Evolutionary conservation across 805 yeast species (phyloP).

Genomic region (Sungouiella thailandica): DNA sequence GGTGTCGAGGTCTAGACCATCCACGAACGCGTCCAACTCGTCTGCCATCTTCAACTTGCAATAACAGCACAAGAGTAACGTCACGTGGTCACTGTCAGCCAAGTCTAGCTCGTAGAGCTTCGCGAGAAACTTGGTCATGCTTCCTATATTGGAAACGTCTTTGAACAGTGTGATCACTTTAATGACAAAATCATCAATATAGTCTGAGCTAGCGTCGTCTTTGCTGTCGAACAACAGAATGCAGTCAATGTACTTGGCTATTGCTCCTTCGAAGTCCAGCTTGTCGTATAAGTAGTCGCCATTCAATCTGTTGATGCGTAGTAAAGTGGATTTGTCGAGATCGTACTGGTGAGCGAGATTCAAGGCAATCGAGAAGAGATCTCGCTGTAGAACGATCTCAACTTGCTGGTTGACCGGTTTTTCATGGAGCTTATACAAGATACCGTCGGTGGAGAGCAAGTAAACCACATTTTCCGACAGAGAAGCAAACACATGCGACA

Average conservation of each 20-base stretch:
- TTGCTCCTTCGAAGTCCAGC: conserved; percentile 63
- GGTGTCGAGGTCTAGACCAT: conserved; percentile 26
- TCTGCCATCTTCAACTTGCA: conserved; percentile 66
- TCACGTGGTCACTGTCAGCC: conserved; percentile 77
- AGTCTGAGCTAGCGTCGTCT: conserved; percentile 7
- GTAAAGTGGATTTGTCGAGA: conserved; percentile 24
- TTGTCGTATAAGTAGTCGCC: conserved; percentile 71
- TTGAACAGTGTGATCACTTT: conserved; percentile 75
- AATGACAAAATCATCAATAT: conserved; percentile 42
- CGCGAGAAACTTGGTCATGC: conserved; percentile 60
- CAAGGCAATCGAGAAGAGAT: conserved; percentile 68
- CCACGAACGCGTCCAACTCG: conserved; percentile 55
- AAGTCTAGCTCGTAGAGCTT: conserved; percentile 48
- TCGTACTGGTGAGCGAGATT: conserved; percentile 48
- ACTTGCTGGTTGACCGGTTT: conserved; percentile 64
- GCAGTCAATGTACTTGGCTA: conserved; percentile 62
- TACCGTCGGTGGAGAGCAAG: conserved; percentile 70
- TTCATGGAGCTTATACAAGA: conserved; percentile 63
- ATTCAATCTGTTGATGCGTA: conserved; percentile 38
- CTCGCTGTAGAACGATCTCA: conserved; percentile 61
- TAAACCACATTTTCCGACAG: conserved; percentile 47
- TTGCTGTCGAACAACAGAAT: conserved; percentile 19
- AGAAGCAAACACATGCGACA: conserved; percentile 52
- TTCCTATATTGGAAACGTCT: conserved; percentile 66
- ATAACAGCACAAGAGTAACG: conserved; percentile 70